These are phyloP conservation scores for Alternaria dauci DNA, from an alignment of 2,329 filamentous ascomycete genomes.

Conservation along the genomic window DNA sequence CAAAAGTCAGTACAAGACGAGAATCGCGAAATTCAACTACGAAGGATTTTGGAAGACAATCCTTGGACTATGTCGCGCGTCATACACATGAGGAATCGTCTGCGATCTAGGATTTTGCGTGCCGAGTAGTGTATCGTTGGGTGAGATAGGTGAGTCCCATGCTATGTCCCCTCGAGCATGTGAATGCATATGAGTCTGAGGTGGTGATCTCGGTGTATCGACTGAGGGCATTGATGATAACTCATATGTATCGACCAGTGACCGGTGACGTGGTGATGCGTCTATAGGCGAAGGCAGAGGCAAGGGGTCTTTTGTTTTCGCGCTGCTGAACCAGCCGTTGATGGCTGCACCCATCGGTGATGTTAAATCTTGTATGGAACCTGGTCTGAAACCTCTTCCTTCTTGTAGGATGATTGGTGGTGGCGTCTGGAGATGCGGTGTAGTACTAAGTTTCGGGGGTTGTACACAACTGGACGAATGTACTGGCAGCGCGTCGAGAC, in stretches of 20 bases:
- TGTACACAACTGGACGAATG: neutral
- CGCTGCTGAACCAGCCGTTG: slow-evolving; percentile 20
- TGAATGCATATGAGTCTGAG: neutral
- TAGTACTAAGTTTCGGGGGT: slow-evolving; percentile 14
- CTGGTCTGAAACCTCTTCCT: neutral
- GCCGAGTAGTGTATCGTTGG: neutral
- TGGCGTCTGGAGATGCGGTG: slow-evolving; percentile 9
- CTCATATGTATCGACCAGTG: slow-evolving; percentile 27
- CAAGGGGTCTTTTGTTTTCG: neutral
- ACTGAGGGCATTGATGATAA: slow-evolving; percentile 27
- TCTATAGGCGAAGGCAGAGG: slow-evolving; percentile 1
- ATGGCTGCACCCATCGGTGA: slow-evolving; percentile 28
- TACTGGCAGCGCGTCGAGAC: neutral
- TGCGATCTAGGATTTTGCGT: neutral
- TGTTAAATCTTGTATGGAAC: slow-evolving; percentile 15
- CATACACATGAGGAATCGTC: neutral
- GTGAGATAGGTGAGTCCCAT: neutral
- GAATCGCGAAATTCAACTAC: neutral
- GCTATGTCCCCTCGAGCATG: neutral
- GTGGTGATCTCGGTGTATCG: slow-evolving; percentile 7
- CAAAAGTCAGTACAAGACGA: neutral
- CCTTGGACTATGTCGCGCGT: slow-evolving; percentile 10
- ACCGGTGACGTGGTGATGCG: slow-evolving; percentile 18
- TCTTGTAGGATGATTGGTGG: slow-evolving; percentile 3
- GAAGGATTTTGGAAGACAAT: neutral